Percentiles rank a stretch among this genome's conserved stretches.
phyloP scores from a whole-genome alignment of 2,329 filamentous ascomycete species.

The Dactylellina parvicollis region DNA sequence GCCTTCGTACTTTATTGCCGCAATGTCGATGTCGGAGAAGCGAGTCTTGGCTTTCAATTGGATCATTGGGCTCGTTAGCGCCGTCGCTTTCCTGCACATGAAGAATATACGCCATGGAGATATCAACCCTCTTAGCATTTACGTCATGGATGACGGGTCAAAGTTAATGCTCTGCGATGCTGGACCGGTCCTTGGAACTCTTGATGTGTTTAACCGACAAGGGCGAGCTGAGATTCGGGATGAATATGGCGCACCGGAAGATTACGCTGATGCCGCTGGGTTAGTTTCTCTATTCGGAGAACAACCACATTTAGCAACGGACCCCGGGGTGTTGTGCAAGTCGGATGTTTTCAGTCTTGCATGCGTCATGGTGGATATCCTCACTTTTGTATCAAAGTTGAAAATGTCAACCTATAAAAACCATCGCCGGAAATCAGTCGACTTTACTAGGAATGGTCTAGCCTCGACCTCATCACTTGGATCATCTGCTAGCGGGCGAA shows the following conservation, averaged over 20 bases:
- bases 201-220: conserved; percentile 41
- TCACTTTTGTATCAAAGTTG: conserved; percentile 75
- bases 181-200: conserved; percentile 44
- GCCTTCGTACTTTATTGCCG: conserved; percentile 71
- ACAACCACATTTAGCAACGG: conserved; percentile 30
- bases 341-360: conserved; percentile 78
- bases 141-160: conserved; percentile 71
- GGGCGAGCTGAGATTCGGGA: conserved; percentile 71
- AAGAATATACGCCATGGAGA: conserved; percentile 72
- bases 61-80: conserved; percentile 77
- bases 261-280: conserved; percentile 37
- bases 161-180: conserved; percentile 75
- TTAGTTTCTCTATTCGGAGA: conserved; percentile 29
- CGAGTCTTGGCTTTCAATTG: conserved; percentile 74
- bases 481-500: conserved; percentile 37
- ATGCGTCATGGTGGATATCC: conserved; percentile 77
- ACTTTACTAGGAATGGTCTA: conserved; percentile 19
- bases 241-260: conserved; percentile 77
- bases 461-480: conserved; percentile 43
- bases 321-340: conserved; percentile 52
- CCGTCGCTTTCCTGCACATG: conserved; percentile 73
- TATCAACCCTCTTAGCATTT: conserved; percentile 76
- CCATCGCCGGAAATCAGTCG: conserved; percentile 24
- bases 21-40: conserved; percentile 70
- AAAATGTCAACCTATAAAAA: conserved; percentile 64